Conservation (phyloP, 441 rosid genomes). For the Capsella rubella region DNA sequence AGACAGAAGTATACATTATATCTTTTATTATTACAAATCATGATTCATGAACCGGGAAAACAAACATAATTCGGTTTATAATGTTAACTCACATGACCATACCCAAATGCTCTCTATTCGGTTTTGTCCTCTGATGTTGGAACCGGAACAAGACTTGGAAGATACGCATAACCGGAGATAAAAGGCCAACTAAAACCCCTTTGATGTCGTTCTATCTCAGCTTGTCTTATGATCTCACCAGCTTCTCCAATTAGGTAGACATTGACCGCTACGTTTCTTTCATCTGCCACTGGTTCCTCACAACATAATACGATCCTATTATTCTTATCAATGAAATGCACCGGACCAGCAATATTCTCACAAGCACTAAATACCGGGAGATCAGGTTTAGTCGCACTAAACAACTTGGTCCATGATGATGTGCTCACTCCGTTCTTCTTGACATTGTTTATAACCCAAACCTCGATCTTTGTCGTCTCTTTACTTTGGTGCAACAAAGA, state of each 20-base stretch:
- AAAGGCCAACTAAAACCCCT: constrained; percentile 38
- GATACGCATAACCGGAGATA: constrained; percentile 25
- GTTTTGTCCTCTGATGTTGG: neutral
- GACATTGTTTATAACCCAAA: constrained; percentile 20
- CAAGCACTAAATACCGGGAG: neutral
- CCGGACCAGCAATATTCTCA: constrained; percentile 4
- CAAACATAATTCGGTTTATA: neutral
- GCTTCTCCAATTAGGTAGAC: constrained; percentile 17
- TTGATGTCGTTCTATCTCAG: constrained; percentile 21
- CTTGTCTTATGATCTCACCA: constrained; percentile 12
- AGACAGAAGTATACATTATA: neutral
- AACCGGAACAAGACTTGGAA: constrained; percentile 38
- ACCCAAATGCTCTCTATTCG: neutral
- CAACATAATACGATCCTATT: constrained; percentile 15
- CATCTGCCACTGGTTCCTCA: constrained; percentile 30
- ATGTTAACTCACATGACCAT: too few relatives aligned
- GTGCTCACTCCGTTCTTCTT: neutral
- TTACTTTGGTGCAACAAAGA: constrained; percentile 20
- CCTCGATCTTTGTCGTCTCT: constrained; percentile 9
- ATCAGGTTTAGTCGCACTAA: constrained; percentile 14
- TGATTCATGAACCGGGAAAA: neutral
- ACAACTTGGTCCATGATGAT: constrained; percentile 31
- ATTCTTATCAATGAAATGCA: constrained; percentile 33
- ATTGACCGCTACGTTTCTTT: constrained; percentile 9
- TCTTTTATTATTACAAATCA: too few relatives aligned